Evolutionary conservation across 2,329 filamentous ascomycete genomes (phyloP).

Genomic region (Aureobasidium sp.): DNA sequence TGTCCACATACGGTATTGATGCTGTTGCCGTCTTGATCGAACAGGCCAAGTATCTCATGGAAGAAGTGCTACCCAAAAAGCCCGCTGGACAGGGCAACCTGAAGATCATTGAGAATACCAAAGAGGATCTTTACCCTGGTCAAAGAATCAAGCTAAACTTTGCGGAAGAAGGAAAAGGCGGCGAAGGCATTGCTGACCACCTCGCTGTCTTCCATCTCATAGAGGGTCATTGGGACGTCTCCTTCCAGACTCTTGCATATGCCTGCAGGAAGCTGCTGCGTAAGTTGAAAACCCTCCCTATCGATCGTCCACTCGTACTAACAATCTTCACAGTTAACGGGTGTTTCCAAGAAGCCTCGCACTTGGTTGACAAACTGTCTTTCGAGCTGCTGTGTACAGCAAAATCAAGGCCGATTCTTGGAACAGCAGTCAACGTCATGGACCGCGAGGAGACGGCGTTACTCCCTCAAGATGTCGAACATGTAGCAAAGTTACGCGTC

Average conservation of each 20-base stretch:
- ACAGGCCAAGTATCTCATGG: conserved; percentile 41
- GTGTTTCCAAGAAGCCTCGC: conserved; percentile 46
- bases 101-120: conserved; percentile 44
- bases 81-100: conserved; percentile 16
- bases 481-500: conserved; percentile 17
- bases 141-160: conserved; percentile 62
- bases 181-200: conserved; percentile 67
- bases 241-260: conserved; percentile 58
- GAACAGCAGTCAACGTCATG: conserved; percentile 32
- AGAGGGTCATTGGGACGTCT: conserved; percentile 60
- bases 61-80: conserved; percentile 16
- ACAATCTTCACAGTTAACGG: conserved; percentile 30
- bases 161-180: conserved; percentile 49
- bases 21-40: conserved; percentile 62
- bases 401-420: conserved; percentile 33
- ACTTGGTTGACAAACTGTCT: conserved; percentile 43
- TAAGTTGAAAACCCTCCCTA: conserved; percentile 42
- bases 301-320: conserved; percentile 14
- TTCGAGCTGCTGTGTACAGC: conserved; percentile 36
- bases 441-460: conserved; percentile 17
- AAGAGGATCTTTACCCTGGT: conserved; percentile 42
- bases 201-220: conserved; percentile 79
- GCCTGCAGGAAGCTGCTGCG: conserved; percentile 79
- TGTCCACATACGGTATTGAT: conserved; percentile 66
- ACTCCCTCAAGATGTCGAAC: conserved; percentile 13